A percentile compares a stretch with the other conserved stretches of the same genome.
These are phyloP conservation scores for Trichoderma afroharzianum DNA, from an alignment of 2,329 filamentous ascomycete genomes.

Conservation along the genomic window DNA sequence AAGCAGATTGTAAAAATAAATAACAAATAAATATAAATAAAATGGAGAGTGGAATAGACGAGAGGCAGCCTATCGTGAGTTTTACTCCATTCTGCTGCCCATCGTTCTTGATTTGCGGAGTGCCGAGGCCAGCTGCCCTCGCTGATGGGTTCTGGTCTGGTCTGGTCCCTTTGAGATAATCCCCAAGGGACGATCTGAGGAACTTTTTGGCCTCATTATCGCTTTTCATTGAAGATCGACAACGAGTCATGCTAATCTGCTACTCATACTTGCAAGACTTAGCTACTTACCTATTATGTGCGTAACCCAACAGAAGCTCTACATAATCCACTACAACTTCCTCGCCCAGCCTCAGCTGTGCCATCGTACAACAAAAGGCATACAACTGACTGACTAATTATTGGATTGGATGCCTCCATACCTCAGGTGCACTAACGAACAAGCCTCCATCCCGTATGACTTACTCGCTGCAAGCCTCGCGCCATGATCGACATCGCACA, in stretches of 20 bases:
- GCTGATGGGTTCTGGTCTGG: no score
- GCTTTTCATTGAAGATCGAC: not conserved
- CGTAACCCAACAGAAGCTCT: not conserved
- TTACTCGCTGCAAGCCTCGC: not conserved
- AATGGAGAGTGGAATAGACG: not conserved
- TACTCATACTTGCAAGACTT: not conserved
- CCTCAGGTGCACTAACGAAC: not conserved
- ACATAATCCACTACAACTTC: not conserved
- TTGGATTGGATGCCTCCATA: not conserved
- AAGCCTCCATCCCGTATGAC: not conserved
- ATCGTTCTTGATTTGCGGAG: not conserved
- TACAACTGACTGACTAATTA: not conserved
- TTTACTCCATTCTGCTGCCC: not conserved
- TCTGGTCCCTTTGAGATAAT: not conserved
- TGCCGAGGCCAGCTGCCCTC: not conserved
- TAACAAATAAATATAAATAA: not conserved
- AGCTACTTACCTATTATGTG: not conserved
- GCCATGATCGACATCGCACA: not conserved
- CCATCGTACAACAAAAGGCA: not conserved
- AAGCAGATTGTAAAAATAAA: not conserved
- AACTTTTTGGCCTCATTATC: not conserved
- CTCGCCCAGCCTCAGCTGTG: not conserved
- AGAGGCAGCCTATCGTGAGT: slow-evolving; percentile 1
- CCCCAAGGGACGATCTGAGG: not conserved
- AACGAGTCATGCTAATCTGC: not conserved